Percentiles rank a stretch among this genome's conserved stretches.
These are phyloP conservation scores for Talaromyces wortmannii DNA, from an alignment of 495 filamentous ascomycete genomes.

Conservation along the genomic window DNA sequence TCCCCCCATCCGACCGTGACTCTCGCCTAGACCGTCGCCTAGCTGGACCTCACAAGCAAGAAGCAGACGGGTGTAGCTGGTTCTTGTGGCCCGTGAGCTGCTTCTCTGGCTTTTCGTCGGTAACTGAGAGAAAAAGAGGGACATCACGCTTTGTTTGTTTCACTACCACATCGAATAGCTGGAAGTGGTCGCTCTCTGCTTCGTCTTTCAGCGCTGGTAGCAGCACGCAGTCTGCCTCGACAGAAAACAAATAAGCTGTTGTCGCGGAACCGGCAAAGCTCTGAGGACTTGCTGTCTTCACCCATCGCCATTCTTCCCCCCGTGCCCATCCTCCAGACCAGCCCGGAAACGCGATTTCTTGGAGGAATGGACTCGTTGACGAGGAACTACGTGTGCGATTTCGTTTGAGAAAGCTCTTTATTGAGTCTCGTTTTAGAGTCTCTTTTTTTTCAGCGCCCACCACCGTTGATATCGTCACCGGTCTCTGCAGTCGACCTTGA, in stretches of 20 bases:
- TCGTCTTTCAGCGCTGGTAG: background rate
- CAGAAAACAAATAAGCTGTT: conserved; percentile 8
- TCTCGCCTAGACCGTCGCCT: background rate
- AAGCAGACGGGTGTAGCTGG: background rate
- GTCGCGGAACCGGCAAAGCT: background rate
- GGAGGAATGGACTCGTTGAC: conserved; percentile 41
- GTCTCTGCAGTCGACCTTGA: too few relatives aligned
- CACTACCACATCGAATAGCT: background rate
- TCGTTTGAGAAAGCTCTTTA: conserved; percentile 20
- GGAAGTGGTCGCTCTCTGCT: conserved; percentile 1
- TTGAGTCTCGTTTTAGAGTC: conserved; percentile 7
- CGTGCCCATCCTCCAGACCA: background rate
- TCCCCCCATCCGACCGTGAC: background rate
- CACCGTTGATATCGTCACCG: too few relatives aligned
- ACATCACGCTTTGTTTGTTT: background rate
- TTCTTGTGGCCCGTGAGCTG: background rate
- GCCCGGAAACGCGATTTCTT: conserved; percentile 10
- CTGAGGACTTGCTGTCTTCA: conserved; percentile 5
- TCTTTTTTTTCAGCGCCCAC: conserved; percentile 1
- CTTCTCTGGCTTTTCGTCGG: too few relatives aligned
- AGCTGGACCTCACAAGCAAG: background rate
- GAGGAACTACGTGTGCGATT: conserved; percentile 20
- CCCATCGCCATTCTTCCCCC: background rate
- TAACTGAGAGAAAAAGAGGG: too few relatives aligned
- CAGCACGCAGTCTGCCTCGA: background rate